phyloP scores from a whole-genome alignment of 106 monocot genomes.

The Acanthochlamys bracteata region DNA sequence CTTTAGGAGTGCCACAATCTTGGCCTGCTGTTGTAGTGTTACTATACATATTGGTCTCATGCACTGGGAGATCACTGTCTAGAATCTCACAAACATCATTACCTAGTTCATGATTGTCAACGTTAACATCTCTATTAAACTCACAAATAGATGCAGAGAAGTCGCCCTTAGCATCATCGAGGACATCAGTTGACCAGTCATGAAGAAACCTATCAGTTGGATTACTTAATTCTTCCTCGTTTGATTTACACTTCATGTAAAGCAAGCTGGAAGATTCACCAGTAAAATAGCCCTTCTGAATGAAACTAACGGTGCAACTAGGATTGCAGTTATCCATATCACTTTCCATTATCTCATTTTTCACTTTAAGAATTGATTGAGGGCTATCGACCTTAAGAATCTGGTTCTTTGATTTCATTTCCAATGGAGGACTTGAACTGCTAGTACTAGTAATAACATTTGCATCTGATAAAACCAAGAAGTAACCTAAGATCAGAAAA shows the following conservation, averaged over 20 bases:
- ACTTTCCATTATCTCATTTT: conserved; percentile 21
- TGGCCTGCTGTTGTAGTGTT: conserved; percentile 5
- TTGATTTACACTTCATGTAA: conserved; percentile 4
- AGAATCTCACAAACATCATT: conserved; percentile 4
- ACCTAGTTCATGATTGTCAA: conserved; percentile 3
- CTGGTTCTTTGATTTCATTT: not conserved
- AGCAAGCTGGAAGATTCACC: not conserved
- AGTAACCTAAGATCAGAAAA: too few relatives aligned
- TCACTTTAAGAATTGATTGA: conserved; percentile 12
- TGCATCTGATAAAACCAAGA: too few relatives aligned
- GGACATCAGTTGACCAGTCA: not conserved
- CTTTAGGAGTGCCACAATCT: conserved; percentile 1
- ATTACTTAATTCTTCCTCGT: not conserved
- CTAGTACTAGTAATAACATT: not conserved
- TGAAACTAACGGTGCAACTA: not conserved
- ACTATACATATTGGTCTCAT: not conserved
- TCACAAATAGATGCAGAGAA: not conserved
- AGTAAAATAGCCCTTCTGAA: conserved; percentile 3
- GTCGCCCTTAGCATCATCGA: not conserved
- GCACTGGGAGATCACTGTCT: conserved; percentile 1
- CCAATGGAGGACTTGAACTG: not conserved
- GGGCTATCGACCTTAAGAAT: not conserved
- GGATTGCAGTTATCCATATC: not conserved
- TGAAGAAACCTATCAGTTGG: not conserved
- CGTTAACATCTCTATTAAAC: not conserved